Evolutionary conservation across 805 yeast genomes (phyloP).

Genomic region (Blastobotrys terrestris): DNA sequence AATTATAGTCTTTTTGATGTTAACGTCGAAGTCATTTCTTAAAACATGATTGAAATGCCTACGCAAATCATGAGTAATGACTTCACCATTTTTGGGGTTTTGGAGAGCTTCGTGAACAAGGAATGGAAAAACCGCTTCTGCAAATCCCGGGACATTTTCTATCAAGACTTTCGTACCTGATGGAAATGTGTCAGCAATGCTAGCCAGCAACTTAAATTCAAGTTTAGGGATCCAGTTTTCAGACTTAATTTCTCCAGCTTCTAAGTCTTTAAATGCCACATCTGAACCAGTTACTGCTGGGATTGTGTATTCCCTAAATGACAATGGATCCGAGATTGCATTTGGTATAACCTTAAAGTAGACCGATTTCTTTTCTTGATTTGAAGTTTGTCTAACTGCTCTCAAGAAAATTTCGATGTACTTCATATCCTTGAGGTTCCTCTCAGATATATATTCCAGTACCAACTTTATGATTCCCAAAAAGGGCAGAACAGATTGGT

Average conservation of each 20-base stretch:
- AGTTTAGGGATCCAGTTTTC: background rate
- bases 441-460: background rate
- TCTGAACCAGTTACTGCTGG: background rate
- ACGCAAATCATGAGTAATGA: background rate
- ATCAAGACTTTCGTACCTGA: background rate
- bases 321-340: background rate
- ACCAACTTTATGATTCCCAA: background rate
- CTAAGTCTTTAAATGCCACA: background rate
- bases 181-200: background rate
- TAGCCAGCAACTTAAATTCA: background rate
- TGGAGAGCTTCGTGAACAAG: background rate
- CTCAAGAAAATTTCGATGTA: background rate
- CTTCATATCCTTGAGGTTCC: background rate
- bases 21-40: background rate
- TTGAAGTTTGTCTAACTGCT: background rate
- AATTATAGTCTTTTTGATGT: constrained; percentile 10
- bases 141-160: background rate
- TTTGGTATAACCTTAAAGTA: background rate
- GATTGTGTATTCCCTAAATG: background rate
- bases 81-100: background rate
- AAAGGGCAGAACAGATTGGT: background rate
- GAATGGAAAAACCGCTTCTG: background rate
- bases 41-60: background rate
- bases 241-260: background rate
- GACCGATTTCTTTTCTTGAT: background rate